Evolutionary conservation across 768 basidiomycete genomes (phyloP).

Genomic region (Amanita thiersii): DNA sequence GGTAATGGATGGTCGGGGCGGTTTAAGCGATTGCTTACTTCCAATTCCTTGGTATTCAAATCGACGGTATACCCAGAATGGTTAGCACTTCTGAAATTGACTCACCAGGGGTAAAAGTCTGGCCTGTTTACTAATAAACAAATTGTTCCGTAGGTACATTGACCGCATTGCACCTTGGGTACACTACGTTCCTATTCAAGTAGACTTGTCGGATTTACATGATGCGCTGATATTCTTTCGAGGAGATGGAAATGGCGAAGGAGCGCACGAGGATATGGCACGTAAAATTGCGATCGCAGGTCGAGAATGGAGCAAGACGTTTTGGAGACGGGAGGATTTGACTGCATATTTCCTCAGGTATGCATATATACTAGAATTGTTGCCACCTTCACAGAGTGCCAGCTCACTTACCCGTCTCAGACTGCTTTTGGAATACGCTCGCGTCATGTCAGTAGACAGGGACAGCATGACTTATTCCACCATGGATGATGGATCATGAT

Average conservation of each 20-base stretch:
- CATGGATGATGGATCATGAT: constrained; percentile 15
- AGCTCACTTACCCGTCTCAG: constrained; percentile 8
- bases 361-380: neutral
- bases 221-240: constrained; percentile 71
- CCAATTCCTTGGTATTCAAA: constrained; percentile 60
- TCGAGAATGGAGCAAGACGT: constrained; percentile 25
- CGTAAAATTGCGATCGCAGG: constrained; percentile 34
- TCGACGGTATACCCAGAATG: constrained; percentile 71
- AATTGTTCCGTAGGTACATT: constrained; percentile 30
- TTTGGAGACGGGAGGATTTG: constrained; percentile 43
- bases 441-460: constrained; percentile 21
- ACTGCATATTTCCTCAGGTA: constrained; percentile 27
- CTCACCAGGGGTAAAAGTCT: constrained; percentile 1
- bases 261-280: constrained; percentile 54
- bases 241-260: constrained; percentile 47
- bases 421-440: constrained; percentile 21
- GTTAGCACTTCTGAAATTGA: constrained; percentile 22
- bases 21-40: constrained; percentile 56
- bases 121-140: neutral
- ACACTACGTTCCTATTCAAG: constrained; percentile 64
- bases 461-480: constrained; percentile 21
- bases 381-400: no score
- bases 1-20: constrained; percentile 67
- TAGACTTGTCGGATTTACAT: constrained; percentile 60
- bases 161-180: constrained; percentile 61